phyloP scores from a whole-genome alignment of 2,329 filamentous ascomycete genomes.

The Trichoderma guizhouense region DNA sequence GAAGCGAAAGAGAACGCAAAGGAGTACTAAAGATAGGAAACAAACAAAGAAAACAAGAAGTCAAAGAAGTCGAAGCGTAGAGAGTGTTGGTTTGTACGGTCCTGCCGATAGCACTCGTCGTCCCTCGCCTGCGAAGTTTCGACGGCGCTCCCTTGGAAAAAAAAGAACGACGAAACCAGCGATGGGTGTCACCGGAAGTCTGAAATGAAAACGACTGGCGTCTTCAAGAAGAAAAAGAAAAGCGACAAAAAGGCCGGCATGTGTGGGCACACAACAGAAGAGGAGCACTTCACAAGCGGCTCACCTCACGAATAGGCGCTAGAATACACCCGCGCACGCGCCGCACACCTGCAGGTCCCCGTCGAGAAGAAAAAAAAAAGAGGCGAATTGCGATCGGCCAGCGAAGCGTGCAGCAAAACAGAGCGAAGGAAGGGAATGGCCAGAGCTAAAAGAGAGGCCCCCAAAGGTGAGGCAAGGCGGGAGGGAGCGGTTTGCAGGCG shows the following conservation, averaged over 20 bases:
- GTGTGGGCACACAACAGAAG: not conserved
- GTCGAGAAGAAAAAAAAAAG: not conserved
- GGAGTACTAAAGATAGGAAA: slow-evolving; percentile 10
- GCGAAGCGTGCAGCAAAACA: not conserved
- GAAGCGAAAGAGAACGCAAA: not conserved
- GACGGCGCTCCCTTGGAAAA: slow-evolving; percentile 34
- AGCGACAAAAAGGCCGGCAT: not conserved
- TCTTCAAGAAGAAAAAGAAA: not conserved
- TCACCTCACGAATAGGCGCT: not conserved
- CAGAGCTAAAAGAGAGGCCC: not conserved
- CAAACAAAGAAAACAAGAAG: slow-evolving; percentile 10
- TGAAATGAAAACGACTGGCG: slow-evolving; percentile 5
- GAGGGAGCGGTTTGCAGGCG: not conserved
- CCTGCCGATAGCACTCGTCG: slow-evolving; percentile 45
- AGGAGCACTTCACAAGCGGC: not conserved
- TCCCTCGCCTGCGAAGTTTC: slow-evolving; percentile 50
- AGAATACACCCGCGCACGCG: not conserved
- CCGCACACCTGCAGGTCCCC: not conserved
- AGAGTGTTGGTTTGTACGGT: slow-evolving; percentile 27
- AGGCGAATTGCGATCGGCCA: slow-evolving; percentile 14
- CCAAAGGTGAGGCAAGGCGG: not conserved
- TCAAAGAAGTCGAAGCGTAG: not conserved
- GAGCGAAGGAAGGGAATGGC: not conserved
- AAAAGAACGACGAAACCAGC: not conserved
- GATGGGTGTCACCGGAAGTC: not conserved